Conservation (phyloP, 148 eudicot genomes). For the Bassia scoparia region DNA sequence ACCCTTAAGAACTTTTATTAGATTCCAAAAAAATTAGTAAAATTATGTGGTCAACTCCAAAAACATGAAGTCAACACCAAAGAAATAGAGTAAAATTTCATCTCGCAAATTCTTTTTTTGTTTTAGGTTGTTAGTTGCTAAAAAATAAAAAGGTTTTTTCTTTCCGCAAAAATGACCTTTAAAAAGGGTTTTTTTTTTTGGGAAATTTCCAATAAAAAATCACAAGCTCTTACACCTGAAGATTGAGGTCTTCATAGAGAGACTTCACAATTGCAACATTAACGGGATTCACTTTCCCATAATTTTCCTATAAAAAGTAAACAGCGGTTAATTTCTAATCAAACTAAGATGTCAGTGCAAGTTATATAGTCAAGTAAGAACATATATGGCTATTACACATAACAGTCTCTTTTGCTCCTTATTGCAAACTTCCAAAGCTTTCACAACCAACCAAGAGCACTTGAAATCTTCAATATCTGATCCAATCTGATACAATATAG, state of each 20-base stretch:
- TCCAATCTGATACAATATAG: slow-evolving; percentile 25
- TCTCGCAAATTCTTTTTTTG: no score
- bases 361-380: background rate
- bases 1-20: no score
- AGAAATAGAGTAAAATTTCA: no score
- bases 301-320: slow-evolving; percentile 18
- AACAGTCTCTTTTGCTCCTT: slow-evolving; percentile 26
- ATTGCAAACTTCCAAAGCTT: slow-evolving; percentile 26
- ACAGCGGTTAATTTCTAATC: background rate
- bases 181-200: no score
- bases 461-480: slow-evolving; percentile 28
- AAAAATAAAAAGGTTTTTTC: no score
- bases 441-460: slow-evolving; percentile 32
- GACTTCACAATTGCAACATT: slow-evolving; percentile 23
- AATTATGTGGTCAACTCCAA: no score
- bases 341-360: background rate
- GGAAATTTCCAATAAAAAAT: no score
- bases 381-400: slow-evolving; percentile 9
- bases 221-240: slow-evolving; percentile 23
- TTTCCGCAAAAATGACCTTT: no score
- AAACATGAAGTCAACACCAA: no score
- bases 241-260: slow-evolving; percentile 26
- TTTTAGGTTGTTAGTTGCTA: no score
- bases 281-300: slow-evolving; percentile 22
- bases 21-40: no score